phyloP scores from a whole-genome alignment of 2,329 filamentous ascomycete genomes.

The Ophiocordyceps camponoti-floridani region DNA sequence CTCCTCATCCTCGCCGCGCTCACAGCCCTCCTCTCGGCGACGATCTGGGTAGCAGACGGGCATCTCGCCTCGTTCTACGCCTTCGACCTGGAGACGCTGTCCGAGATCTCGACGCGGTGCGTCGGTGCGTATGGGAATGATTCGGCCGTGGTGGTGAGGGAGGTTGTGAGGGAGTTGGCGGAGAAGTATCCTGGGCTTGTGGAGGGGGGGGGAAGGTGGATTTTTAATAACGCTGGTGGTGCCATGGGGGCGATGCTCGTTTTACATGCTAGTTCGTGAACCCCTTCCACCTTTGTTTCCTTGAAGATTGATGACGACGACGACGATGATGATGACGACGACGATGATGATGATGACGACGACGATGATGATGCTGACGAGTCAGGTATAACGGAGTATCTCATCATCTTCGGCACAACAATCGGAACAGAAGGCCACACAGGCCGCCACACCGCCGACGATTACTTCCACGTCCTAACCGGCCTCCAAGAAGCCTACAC shows the following conservation, averaged over 20 bases:
- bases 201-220: constrained; percentile 63
- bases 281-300: too few species aligned
- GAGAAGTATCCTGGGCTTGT: constrained; percentile 33
- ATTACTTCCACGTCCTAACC: constrained; percentile 82
- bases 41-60: constrained; percentile 38
- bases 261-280: constrained; percentile 53
- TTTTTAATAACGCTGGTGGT: constrained; percentile 83
- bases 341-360: neutral
- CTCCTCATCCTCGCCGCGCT: constrained; percentile 28
- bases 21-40: constrained; percentile 32
- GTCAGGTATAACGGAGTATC: constrained; percentile 63
- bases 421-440: constrained; percentile 77
- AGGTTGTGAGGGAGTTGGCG: constrained; percentile 52
- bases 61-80: constrained; percentile 53
- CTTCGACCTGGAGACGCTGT: constrained; percentile 50
- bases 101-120: constrained; percentile 47
- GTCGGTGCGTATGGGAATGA: constrained; percentile 57
- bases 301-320: too few species aligned
- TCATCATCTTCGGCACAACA: constrained; percentile 70
- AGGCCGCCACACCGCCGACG: constrained; percentile 77
- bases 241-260: constrained; percentile 89
- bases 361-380: neutral
- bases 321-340: too few species aligned
- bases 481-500: constrained; percentile 64
- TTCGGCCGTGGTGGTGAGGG: constrained; percentile 48